phyloP scores from a whole-genome alignment of 495 filamentous ascomycete genomes.

The Zalerion maritima region DNA sequence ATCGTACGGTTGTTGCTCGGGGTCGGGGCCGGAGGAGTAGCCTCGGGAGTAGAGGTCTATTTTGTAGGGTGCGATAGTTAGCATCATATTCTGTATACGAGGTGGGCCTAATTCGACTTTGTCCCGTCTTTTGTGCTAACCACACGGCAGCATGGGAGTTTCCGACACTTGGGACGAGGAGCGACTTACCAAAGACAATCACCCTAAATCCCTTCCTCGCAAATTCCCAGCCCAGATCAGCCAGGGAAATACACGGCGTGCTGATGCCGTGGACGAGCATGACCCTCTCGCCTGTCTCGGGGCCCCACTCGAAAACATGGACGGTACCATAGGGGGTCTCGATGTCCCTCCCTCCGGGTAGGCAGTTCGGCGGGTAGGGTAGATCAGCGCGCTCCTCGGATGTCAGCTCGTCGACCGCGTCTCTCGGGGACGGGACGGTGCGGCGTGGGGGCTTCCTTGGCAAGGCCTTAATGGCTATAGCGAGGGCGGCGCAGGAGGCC shows the following conservation, averaged over 20 bases:
- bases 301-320: constrained; percentile 72
- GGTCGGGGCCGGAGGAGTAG: constrained; percentile 56
- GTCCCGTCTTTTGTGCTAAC: background rate
- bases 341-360: constrained; percentile 64
- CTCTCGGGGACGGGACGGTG: no score
- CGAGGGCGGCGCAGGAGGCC: no score
- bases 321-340: constrained; percentile 58
- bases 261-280: constrained; percentile 68
- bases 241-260: constrained; percentile 56
- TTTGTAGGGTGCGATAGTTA: background rate
- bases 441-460: no score
- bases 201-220: constrained; percentile 57
- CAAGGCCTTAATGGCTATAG: no score
- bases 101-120: background rate
- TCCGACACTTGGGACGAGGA: background rate
- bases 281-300: constrained; percentile 54
- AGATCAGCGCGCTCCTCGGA: constrained; percentile 32
- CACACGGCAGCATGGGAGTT: background rate
- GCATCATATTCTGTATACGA: background rate
- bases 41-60: constrained; percentile 64
- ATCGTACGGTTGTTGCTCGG: constrained; percentile 54
- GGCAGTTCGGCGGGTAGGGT: constrained; percentile 58
- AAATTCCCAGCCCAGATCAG: constrained; percentile 47
- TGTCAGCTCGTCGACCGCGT: no score
- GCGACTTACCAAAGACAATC: constrained; percentile 51